Conservation (phyloP, 1,139 yeast genomes). For the Eremothecium cymbalariae region DNA sequence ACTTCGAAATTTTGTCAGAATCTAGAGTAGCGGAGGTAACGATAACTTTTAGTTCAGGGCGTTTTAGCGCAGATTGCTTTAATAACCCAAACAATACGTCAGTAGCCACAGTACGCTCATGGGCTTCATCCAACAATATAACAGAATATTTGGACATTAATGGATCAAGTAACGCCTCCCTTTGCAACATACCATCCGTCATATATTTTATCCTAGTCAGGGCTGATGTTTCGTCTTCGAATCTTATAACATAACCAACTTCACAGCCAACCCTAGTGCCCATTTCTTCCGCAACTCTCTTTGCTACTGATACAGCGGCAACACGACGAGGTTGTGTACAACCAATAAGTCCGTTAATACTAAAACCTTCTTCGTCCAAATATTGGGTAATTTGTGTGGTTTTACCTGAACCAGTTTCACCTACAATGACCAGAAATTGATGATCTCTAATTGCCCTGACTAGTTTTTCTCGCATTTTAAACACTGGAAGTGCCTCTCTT, state of each 20-base stretch:
- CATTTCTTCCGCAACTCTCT: slow-evolving; percentile 84
- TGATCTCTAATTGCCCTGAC: slow-evolving; percentile 53
- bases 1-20: slow-evolving; percentile 69
- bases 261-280: slow-evolving; percentile 61
- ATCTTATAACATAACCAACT: slow-evolving; percentile 84
- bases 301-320: slow-evolving; percentile 91
- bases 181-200: slow-evolving; percentile 91
- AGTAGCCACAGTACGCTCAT: slow-evolving; percentile 89
- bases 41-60: slow-evolving; percentile 71
- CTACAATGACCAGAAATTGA: slow-evolving; percentile 81
- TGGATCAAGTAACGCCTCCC: slow-evolving; percentile 76
- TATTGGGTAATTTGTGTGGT: slow-evolving; percentile 94
- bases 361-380: slow-evolving; percentile 72
- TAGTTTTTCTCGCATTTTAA: slow-evolving; percentile 50
- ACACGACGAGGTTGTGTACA: slow-evolving; percentile 96
- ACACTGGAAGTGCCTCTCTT: slow-evolving; percentile 72
- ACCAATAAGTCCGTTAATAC: slow-evolving; percentile 54
- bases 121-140: slow-evolving; percentile 91
- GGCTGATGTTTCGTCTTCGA: slow-evolving; percentile 63
- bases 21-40: slow-evolving; percentile 93
- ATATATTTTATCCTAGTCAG: slow-evolving; percentile 70
- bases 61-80: slow-evolving; percentile 57
- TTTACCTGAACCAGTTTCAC: slow-evolving; percentile 97
- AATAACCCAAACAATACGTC: slow-evolving; percentile 83
- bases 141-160: slow-evolving; percentile 66